These are phyloP conservation scores for Canna indica DNA, from an alignment of 176 grass and related monocot species.

Conservation along the genomic window DNA sequence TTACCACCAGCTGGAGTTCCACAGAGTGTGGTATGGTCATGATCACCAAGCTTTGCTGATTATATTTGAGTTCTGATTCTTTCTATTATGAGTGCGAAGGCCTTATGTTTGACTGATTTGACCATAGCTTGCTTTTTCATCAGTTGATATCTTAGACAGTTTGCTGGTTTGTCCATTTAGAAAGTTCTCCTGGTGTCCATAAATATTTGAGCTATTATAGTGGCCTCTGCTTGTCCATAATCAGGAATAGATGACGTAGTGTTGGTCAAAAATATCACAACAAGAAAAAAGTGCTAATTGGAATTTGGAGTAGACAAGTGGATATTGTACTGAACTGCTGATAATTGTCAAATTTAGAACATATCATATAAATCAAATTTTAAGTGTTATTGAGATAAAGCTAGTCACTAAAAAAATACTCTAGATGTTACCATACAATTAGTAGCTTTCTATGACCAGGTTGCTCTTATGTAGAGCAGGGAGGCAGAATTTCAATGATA, in stretches of 20 bases:
- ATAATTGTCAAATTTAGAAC: no score
- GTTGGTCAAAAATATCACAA: neutral
- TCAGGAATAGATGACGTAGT: neutral
- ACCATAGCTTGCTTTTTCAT: neutral
- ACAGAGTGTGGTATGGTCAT: slow-evolving; percentile 74
- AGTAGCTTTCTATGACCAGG: no score
- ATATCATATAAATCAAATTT: neutral
- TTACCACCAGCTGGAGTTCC: slow-evolving; percentile 69
- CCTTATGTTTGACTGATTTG: neutral
- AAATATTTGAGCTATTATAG: neutral
- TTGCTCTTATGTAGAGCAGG: no score
- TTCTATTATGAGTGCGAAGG: neutral
- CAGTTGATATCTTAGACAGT: neutral
- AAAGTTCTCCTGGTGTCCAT: neutral
- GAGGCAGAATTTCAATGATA: no score
- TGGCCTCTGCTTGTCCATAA: neutral
- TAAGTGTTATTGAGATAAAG: neutral
- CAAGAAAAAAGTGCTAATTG: neutral
- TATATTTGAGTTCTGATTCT: neutral
- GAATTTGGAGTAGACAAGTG: neutral
- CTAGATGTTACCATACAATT: no score
- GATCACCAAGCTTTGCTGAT: neutral
- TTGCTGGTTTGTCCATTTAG: neutral
- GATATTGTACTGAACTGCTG: no score
- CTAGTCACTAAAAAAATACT: neutral